A percentile compares a stretch with the other conserved stretches of the same genome.
phyloP scores from a whole-genome alignment of 2,329 filamentous ascomycete genomes.

The Cytospora paraplurivora region DNA sequence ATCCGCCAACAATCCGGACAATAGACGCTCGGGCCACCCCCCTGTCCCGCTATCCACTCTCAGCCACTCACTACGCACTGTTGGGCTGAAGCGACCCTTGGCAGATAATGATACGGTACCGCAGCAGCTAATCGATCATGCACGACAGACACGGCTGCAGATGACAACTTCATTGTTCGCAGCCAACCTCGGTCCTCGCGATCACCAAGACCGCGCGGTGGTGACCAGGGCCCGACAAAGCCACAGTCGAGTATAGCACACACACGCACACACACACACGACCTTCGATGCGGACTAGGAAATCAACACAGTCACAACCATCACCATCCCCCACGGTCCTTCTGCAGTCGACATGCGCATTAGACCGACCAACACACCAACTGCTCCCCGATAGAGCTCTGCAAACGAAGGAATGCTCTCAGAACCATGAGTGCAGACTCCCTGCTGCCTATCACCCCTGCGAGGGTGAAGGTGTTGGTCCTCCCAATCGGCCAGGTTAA shows the following conservation, averaged over 20 bases:
- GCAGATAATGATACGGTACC: not conserved
- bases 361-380: constrained; percentile 6
- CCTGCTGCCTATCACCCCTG: constrained; percentile 87
- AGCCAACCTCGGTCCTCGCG: constrained; percentile 13
- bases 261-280: no score
- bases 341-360: constrained; percentile 17
- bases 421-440: constrained; percentile 78
- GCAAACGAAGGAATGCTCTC: constrained; percentile 27
- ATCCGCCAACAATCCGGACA: not conserved
- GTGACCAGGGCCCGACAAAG: constrained; percentile 22
- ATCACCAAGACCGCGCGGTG: constrained; percentile 13
- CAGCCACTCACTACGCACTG: no score
- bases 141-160: constrained; percentile 15
- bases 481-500: constrained; percentile 87
- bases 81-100: not conserved
- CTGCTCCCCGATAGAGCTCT: constrained; percentile 15
- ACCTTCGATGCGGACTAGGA: not conserved
- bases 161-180: constrained; percentile 27
- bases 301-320: constrained; percentile 3
- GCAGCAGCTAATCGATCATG: not conserved
- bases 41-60: not conserved
- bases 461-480: constrained; percentile 84
- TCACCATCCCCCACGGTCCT: constrained; percentile 1
- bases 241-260: constrained; percentile 16
- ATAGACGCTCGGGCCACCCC: constrained; percentile 11